phyloP scores from a whole-genome alignment of 2,329 filamentous ascomycete species.

The Venturia aucupariae region DNA sequence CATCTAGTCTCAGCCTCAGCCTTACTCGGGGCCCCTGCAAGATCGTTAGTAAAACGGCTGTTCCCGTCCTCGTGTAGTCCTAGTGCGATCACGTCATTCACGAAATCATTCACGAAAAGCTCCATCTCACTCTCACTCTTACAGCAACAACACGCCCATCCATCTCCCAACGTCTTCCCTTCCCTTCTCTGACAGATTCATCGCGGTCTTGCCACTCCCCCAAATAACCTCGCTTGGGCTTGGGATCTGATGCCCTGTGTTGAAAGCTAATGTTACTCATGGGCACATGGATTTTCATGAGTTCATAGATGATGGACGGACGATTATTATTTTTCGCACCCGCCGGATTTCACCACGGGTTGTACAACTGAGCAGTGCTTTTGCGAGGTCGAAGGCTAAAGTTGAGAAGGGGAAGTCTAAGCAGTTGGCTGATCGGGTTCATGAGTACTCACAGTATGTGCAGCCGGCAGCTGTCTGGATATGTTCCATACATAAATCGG shows the following conservation, averaged over 20 bases:
- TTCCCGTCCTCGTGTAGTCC: background rate
- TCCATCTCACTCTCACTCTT: too few species aligned
- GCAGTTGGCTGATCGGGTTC: conserved; percentile 84
- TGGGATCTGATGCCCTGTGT: conserved; percentile 58
- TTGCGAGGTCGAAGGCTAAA: conserved; percentile 80
- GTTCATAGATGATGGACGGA: conserved; percentile 71
- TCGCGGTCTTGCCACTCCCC: conserved; percentile 28
- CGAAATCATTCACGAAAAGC: too few species aligned
- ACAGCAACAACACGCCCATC: background rate
- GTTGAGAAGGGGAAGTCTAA: conserved; percentile 82
- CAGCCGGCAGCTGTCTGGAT: too few species aligned
- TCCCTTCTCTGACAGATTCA: conserved; percentile 17
- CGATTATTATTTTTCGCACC: conserved; percentile 77
- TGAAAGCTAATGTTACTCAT: conserved; percentile 70
- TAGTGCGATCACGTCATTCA: background rate
- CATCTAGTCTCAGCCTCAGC: background rate
- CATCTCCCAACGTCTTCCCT: background rate
- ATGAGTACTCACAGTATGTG: conserved; percentile 24
- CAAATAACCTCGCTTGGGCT: conserved; percentile 34
- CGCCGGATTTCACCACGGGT: conserved; percentile 83
- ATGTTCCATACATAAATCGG: too few species aligned
- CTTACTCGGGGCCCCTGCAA: background rate
- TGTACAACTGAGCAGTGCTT: conserved; percentile 93
- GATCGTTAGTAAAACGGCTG: background rate
- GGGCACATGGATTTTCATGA: conserved; percentile 76